Evolutionary conservation across 768 basidiomycete species (phyloP), one percentile per base, ranked within the genome.

Genomic region (Serendipita indica): DNA sequence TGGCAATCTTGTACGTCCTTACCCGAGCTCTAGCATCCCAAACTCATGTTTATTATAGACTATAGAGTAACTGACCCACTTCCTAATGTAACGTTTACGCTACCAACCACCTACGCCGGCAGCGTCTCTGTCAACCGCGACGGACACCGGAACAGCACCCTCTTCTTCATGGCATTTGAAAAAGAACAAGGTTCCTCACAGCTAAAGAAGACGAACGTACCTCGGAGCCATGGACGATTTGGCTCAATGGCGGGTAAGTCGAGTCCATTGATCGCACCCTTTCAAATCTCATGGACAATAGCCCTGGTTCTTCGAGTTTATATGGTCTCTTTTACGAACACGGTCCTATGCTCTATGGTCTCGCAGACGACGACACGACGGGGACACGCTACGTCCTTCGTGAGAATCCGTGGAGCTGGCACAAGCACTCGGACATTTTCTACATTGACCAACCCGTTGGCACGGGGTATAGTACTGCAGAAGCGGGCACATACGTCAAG

Each of bases 261-360:
- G 18, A 10, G 35, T 18, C 35, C 12, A 37, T 37, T n/a, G n/a
- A n/a, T 37, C 35, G 35, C 35, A 46, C 14, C 25, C 25, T 13
- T 46, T 46, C 10, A 46, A 20, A 12, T 27, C 12, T 27, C 30
- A 13, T 20, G 14, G 58, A 34, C 30, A 27, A 10, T 57, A 75
- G 84, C 16, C 84, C 84, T 2, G 85, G 85, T 18, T 77, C 82
- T 3, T 86, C 85, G 12, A 83, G 84, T 67, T 70, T 86, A 65
- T 69, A 76, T 43, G 84, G 84, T 3, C 68, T 54, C 10, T 54
- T 54, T 18, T 18, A 18, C 25, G 49, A 54, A 54, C 4, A 54
- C 32, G 49, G 49, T 12, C 49, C 49, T 4, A 27, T 54, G 22
- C 49, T 54, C 22, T 27, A 25, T 7, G 32, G 22, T 7, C 30